Evolutionary conservation across 805 yeast species (phyloP), one percentile per base, ranked within the genome.

Genomic region (Wickerhamiella bombiphila): DNA sequence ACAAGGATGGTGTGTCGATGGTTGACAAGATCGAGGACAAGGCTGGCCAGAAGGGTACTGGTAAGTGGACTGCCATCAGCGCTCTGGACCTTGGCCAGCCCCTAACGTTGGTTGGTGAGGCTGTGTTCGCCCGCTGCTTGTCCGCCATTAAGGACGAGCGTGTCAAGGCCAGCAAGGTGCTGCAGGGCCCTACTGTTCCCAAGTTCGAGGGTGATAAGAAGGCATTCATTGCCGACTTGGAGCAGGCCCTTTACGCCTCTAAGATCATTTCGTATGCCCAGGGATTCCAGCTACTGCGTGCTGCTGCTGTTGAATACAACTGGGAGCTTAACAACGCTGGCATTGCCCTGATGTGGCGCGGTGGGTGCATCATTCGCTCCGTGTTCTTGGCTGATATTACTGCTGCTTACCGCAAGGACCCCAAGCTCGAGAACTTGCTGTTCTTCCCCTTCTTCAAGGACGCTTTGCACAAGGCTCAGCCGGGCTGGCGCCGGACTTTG

Each of bases 31-130:
- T 88, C 59, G 68, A 85, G 63, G 98, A 88, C 67, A 63, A 81
- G 57, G 98, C 98, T 52, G 97, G 97, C 55, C 97, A 88, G 72
- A 88, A 88, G 74, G 98, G 98, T 74, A 88, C 98, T 51, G 98
- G 98, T 70, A 88, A 88, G 71, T 88, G 98, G 98, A 91, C 97
- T 52, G 96, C 97, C 48, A 82, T 88, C 64, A 86, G 85, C 62
- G 97, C 97, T 47, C 71, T 88, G 55, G 97, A 91, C 65, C 72
- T 91, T 54, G 97, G 97, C 64, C 83, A 82, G 80, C 98, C 98
- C 52, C 94, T 88, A 53, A 85, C 97, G 46, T 72, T 88, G 61
- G 91, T 88, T 55, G 96, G 97, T 63, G 98, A 88, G 73, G 97
- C 98, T 44, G 98, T 88, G 52, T 86, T 88, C 59, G 70, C 97